Conservation (phyloP, 306 rosid species). For the Arachis stenosperma region DNA sequence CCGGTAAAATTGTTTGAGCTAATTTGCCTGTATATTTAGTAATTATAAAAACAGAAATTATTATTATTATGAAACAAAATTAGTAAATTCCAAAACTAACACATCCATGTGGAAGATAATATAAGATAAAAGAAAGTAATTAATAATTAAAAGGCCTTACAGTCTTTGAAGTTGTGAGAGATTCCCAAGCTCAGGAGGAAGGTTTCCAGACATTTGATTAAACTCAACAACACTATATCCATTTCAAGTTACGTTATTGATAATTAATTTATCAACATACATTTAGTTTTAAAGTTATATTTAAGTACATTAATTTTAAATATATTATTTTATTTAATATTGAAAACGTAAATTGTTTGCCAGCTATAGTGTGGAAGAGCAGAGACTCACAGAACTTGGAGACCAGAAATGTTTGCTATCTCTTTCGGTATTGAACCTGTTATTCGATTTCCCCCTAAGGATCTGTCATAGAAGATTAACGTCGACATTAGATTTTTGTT, state of each 20-base stretch:
- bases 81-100: too few species aligned
- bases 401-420: constrained; percentile 54
- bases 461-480: background rate
- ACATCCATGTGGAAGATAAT: too few species aligned
- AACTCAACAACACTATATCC: constrained; percentile 48
- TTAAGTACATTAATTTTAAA: too few species aligned
- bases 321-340: too few species aligned
- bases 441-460: constrained; percentile 47
- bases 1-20: constrained; percentile 40
- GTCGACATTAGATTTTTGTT: background rate
- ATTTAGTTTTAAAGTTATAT: too few species aligned
- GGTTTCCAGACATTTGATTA: constrained; percentile 57
- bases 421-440: constrained; percentile 56
- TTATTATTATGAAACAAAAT: background rate
- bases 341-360: too few species aligned
- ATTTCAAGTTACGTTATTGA: background rate
- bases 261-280: too few species aligned
- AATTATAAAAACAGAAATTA: background rate
- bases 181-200: constrained; percentile 66
- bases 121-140: too few species aligned
- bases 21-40: background rate
- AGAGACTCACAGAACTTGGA: constrained; percentile 61
- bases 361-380: background rate
- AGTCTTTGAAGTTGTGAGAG: constrained; percentile 47
- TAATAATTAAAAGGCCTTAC: constrained; percentile 41